Evolutionary conservation across 176 grass and related monocot species (phyloP), one percentile per base, ranked within the genome.

Genomic region (Oryza glumipatula): DNA sequence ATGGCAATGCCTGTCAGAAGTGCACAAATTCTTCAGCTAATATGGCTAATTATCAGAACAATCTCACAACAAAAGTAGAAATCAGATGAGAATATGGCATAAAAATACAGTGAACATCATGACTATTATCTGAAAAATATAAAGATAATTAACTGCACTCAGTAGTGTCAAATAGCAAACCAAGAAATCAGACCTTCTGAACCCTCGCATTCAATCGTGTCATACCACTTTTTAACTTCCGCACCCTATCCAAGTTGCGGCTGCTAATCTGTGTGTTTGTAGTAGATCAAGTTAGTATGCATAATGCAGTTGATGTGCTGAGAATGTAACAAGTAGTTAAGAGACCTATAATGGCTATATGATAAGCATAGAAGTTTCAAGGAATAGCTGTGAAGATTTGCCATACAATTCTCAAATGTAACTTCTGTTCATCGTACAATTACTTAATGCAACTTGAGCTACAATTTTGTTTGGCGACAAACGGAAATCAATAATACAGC

Each of bases 151-250:
- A 24, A 36, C 45, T 46, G 7, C 5, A 15, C 5, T 83, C 38
- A 10, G 3, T 72, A 54, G 72, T 74, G 74, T 36, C 46, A 35
- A n/a, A 14, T 68, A 70, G 38, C 45, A 82, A 88, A 86, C 43
- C 2, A 70, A 28, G 24, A 79, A 79, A 68, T 36, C 51, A 75
- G 16, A 99, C 97, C 97, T 99, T 99, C 86, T 99, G 97, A 88
- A 96, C 97, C 52, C 97, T 91, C 6, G 88, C 97, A 14, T 91
- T 99, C 79, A 99, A 92, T 82, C 92, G 96, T 44, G 92, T 99
- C 97, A 99, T 99, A 32, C 89, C 91, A 77, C 94, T 99, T 84
- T 99, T 99, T 79, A 99, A 86, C 81, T 99, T 99, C 0, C 97
- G 86, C 70, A 99, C 97, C 82, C 94, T 91, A 86, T 99, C 97